A percentile compares a stretch with the other conserved stretches of the same genome.
These are phyloP conservation scores for Shiraia bambusicola DNA, from an alignment of 2,329 filamentous ascomycete genomes.

Conservation along the genomic window DNA sequence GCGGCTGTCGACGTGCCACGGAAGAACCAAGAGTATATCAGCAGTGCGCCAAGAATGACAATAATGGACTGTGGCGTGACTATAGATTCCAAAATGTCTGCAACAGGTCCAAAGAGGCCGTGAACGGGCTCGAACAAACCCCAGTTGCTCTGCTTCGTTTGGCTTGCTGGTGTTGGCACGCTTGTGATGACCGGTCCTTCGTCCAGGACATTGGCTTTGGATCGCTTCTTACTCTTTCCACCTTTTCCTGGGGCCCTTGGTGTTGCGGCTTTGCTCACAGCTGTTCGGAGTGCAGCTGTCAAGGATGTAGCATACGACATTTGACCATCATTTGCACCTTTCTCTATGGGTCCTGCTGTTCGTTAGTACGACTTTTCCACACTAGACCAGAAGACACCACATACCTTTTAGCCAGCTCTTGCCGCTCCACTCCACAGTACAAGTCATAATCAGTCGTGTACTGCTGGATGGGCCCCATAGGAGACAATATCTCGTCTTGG, in stretches of 20 bases:
- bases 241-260: constrained; percentile 53
- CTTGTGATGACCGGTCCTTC: constrained; percentile 43
- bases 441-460: constrained; percentile 84
- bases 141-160: constrained; percentile 57
- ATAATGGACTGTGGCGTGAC: constrained; percentile 77
- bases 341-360: constrained; percentile 81
- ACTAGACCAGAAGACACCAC: constrained; percentile 36
- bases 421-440: constrained; percentile 90
- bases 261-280: constrained; percentile 62
- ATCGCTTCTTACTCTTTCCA: constrained; percentile 54
- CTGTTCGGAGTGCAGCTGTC: constrained; percentile 70
- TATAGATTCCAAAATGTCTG: constrained; percentile 69
- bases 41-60: constrained; percentile 65
- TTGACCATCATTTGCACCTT: constrained; percentile 90
- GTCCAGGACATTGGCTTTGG: constrained; percentile 56
- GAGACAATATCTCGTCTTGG: constrained; percentile 92
- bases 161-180: constrained; percentile 26
- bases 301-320: constrained; percentile 78
- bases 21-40: constrained; percentile 40
- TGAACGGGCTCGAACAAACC: constrained; percentile 79
- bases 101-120: constrained; percentile 66
- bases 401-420: constrained; percentile 97
- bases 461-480: constrained; percentile 87
- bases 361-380: constrained; percentile 9
- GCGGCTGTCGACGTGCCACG: constrained; percentile 31